phyloP scores from a whole-genome alignment of 2,329 filamentous ascomycete species.

The Colletotrichum sansevieriae region DNA sequence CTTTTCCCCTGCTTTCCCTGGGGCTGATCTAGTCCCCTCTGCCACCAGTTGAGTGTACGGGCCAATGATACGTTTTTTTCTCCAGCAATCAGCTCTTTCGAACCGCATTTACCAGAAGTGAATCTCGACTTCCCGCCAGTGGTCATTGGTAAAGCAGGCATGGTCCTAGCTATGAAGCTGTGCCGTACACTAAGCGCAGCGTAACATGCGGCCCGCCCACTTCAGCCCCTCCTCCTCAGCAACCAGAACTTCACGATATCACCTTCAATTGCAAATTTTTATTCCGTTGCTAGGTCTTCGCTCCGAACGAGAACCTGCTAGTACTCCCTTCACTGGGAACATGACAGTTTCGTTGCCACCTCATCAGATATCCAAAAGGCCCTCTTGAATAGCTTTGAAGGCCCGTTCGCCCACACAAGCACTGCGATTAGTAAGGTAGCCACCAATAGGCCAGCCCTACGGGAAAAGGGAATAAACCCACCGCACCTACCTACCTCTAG shows the following conservation, averaged over 20 bases:
- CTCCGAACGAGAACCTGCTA: background rate
- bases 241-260: slow-evolving; percentile 26
- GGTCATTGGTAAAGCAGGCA: background rate
- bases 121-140: background rate
- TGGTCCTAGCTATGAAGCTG: slow-evolving; percentile 32
- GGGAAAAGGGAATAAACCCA: background rate
- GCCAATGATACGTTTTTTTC: too few species aligned
- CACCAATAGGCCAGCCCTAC: slow-evolving; percentile 12
- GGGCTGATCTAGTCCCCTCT: too few species aligned
- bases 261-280: background rate
- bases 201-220: slow-evolving; percentile 9
- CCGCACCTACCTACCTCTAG: background rate
- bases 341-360: slow-evolving; percentile 1
- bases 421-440: background rate
- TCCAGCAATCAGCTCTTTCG: background rate
- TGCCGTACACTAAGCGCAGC: slow-evolving; percentile 2
- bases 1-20: background rate
- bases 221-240: slow-evolving; percentile 25
- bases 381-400: too few species aligned
- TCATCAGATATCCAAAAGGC: background rate
- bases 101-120: background rate
- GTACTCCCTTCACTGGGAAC: too few species aligned
- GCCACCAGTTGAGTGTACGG: too few species aligned
- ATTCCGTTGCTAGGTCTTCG: slow-evolving; percentile 2
- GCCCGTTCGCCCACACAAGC: background rate